Base-by-base conservation (phyloP, 2,329 filamentous ascomycete genomes). In the Ophiostoma ulmi region DNA sequence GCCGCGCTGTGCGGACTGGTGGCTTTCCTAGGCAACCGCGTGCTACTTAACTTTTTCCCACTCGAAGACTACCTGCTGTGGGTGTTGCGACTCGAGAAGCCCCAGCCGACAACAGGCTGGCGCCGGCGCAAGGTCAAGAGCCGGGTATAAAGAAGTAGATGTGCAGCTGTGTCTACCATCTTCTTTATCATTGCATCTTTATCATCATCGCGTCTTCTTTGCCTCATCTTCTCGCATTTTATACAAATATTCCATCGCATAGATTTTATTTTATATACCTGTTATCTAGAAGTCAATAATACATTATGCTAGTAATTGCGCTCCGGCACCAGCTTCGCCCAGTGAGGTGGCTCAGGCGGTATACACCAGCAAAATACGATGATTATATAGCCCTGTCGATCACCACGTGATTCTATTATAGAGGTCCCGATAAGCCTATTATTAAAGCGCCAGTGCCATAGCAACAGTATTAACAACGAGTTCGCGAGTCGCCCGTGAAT, bases 21-120 rank as follows among this genome's bases (percentile, higher is more conserved):
- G 11, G 87, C 87, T 0, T 91, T 87, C 85, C 73, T 79, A 69
- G 81, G 80, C 72, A 85, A 85, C 74, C 78, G 81, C 20, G 76
- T 81, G 17, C 75, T 91, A 69, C 76, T 90, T 72, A 89, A 88
- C 72, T 77, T 72, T 13, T 65, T 58, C 26, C 68, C 68, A 22
- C 64, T 72, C 48, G 88, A 91, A 77, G 88, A 91, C 75, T 89
- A 86, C 78, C 85, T 90, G 74, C 79, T 90, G 64, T 88, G 85
- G 84, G 79, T 82, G 8, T 80, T 89, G 74, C 81, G 86, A 70
- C 84, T 91, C 38, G 86, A 90, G 75, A 91, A 91, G 79, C 88
- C 88, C 0, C 80, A 81, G 11, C 86, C 85, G 1, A 87, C 81
- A 0, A 82, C 81, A 1, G 81, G 80, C 13, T 70, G 65, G 70